Evolutionary conservation across 176 grass and related monocot species (phyloP).

Genomic region (Aegilops sharonensis): DNA sequence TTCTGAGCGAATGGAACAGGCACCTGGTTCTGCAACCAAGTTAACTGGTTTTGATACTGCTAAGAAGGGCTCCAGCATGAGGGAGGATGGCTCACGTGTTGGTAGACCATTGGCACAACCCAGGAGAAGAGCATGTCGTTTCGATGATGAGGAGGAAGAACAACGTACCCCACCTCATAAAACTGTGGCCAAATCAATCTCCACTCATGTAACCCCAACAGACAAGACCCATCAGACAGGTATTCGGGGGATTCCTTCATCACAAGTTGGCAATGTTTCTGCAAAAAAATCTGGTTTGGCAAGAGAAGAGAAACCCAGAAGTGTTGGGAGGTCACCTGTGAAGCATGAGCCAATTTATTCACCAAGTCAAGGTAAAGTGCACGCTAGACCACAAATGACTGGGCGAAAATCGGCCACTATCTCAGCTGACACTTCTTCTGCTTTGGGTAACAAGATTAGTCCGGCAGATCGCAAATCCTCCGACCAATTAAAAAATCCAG

Average conservation of each 20-base stretch:
- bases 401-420: conserved; percentile 46
- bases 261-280: conserved; percentile 35
- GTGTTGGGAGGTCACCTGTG: conserved; percentile 43
- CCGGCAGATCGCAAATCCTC: conserved; percentile 44
- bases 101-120: conserved; percentile 38
- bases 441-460: conserved; percentile 36
- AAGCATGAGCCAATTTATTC: conserved; percentile 44
- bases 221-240: conserved; percentile 47
- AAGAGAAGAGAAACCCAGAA: conserved; percentile 58
- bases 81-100: conserved; percentile 31
- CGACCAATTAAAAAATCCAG: conserved; percentile 40
- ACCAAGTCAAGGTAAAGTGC: conserved; percentile 51
- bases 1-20: conserved; percentile 31
- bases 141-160: conserved; percentile 72
- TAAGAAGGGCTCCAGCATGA: conserved; percentile 48
- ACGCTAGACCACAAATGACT: conserved; percentile 36
- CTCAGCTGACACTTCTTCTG: conserved; percentile 39
- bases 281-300: conserved; percentile 41
- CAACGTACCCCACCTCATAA: conserved; percentile 65
- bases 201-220: conserved; percentile 18
- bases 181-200: conserved; percentile 47
- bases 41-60: conserved; percentile 26
- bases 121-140: conserved; percentile 59
- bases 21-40: conserved; percentile 34
- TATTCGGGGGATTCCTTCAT: conserved; percentile 33